phyloP scores from a whole-genome alignment of 2,329 filamentous ascomycete species.

The Botrytis pseudocinerea region DNA sequence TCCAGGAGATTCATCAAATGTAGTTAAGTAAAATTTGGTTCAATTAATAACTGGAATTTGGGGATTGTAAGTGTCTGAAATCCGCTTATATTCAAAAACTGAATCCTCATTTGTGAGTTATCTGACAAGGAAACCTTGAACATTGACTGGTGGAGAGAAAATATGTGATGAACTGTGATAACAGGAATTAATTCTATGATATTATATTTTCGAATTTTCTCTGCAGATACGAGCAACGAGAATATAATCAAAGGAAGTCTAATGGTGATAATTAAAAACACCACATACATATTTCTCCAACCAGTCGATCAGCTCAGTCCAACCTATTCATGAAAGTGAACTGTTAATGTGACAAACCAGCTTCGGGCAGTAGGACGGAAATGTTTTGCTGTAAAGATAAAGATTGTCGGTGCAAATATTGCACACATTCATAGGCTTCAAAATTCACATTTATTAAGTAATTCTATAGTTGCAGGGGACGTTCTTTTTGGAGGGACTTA shows the following conservation, averaged over 20 bases:
- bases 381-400: no score
- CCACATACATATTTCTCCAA: background rate
- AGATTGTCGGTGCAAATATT: no score
- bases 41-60: background rate
- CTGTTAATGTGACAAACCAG: background rate
- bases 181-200: background rate
- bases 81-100: background rate
- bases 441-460: background rate
- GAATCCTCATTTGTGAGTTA: no score
- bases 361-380: background rate
- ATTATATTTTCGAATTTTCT: background rate
- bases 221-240: fast-evolving
- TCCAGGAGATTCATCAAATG: background rate
- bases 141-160: background rate
- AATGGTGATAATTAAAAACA: fast-evolving
- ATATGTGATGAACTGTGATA: background rate
- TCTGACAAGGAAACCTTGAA: background rate
- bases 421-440: background rate
- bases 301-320: background rate
- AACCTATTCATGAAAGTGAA: background rate
- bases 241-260: background rate
- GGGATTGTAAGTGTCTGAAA: background rate
- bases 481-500: background rate
- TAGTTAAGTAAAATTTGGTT: background rate
- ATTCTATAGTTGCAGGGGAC: background rate